Evolutionary conservation across 2,329 filamentous ascomycete genomes (phyloP), one percentile per base, ranked within the genome.

Genomic region (Botryotinia convoluta): DNA sequence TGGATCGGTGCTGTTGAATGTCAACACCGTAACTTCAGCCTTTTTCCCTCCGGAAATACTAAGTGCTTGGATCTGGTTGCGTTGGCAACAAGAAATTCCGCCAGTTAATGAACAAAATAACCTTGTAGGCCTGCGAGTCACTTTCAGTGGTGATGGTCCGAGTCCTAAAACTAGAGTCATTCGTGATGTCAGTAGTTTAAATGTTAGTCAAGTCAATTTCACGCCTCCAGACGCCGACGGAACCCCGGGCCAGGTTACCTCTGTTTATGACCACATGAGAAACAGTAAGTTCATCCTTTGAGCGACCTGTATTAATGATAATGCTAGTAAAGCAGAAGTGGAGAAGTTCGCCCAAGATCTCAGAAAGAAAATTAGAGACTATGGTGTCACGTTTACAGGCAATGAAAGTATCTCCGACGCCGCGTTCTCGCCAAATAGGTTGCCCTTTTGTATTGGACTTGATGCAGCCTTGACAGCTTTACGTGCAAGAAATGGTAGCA

Each of bases 11-110:
- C 48, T 73, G 8, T 39, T 77, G 16, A 76, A 75, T 48, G 67
- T 76, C 61, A 76, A 74, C n/a, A 68, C 35, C 18, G 54, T 54
- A 32, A 74, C 74, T 4, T 69, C 75, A 12, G 74, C 74, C 20
- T 77, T 77, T 51, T 77, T 51, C 35, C 69, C 72, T 14, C 26
- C 51, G 0, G 42, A 39, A 16, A 74, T 62, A 22, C n/a, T 76
- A 1, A 32, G 48, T n/a, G 44, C 26, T 9, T 76, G 74, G 72
- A 73, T 75, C 9, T 1, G 4, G 1, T 44, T 18, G n/a, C 51
- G 51, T 37, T 69, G 48, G 48, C 0, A 4, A 5, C 16, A 16
- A 44, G 8, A 37, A 12, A 51, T 18, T 18, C 63, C 63, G 3
- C 29, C 44, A 26, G 20, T 16, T 8, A 44, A 14, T n/a, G 29